Evolutionary conservation across 805 yeast genomes (phyloP), one percentile per base, ranked within the genome.

Genomic region (Pichia membranifaciens): DNA sequence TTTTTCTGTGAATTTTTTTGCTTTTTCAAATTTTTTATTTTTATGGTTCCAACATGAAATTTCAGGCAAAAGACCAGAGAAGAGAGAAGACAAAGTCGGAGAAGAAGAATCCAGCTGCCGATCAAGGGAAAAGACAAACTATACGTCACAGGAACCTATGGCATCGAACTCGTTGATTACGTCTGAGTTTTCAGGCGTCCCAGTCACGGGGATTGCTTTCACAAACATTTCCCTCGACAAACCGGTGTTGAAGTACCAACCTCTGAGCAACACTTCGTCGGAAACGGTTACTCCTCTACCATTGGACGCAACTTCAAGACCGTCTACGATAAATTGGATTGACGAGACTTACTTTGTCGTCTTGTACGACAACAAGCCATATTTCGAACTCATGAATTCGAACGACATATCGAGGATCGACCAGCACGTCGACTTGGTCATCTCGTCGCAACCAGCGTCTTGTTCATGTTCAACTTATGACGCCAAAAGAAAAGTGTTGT

Each of bases 161-260:
- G 18, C 36, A 15, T 34, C 48, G 10, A 41, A 39, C 23, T 40
- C 45, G 5, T 35, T 46, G 13, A 16, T 46, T 3, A 38, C 49
- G 3, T 46, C 49, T 6, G 32, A 46, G 15, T 46, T 46, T 33
- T 25, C 43, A 6, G 39, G 43, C 2, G 21, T 32, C 9, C 45
- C 49, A 3, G 9, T 46, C 2, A 18, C 41, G 13, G 49, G 49
- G 6, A 46, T 46, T 37, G 49, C 45, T 3, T 46, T 23, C 12
- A 41, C 49, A 8, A 41, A 33, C 33, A 31, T 46, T 31, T 46
- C 49, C 9, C 31, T 46, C 7, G 43, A 46, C 29, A 46, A 44
- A 15, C 49, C 49, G 7, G 34, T 46, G 22, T 31, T 46, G 29
- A 46, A 46, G 38, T 46, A 37, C 16, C 49, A 46, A 41, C 49